A percentile compares a stretch with the other conserved stretches of the same genome.
These are phyloP conservation scores for Galeopsis tetrahit DNA, from an alignment of 257 asterid species.

Conservation along the genomic window DNA sequence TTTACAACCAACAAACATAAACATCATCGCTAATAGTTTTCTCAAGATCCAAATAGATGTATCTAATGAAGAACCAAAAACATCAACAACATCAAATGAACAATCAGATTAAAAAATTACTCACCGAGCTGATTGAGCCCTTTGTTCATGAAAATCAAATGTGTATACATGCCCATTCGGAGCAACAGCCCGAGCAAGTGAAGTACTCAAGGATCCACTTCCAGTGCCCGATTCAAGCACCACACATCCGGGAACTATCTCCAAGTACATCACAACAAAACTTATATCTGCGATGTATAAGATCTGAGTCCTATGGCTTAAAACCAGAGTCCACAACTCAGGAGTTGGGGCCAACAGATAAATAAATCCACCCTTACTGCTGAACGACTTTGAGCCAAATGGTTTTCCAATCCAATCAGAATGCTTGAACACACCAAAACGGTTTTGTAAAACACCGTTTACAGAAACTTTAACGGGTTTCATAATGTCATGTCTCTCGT, in stretches of 20 bases:
- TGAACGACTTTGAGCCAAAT: constrained; percentile 86
- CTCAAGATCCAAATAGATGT: neutral
- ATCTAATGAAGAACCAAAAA: neutral
- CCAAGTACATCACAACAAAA: constrained; percentile 87
- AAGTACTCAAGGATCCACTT: constrained; percentile 89
- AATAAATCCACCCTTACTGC: constrained; percentile 76
- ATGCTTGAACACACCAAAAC: constrained; percentile 88
- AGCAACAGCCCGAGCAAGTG: constrained; percentile 90
- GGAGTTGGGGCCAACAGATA: constrained; percentile 94
- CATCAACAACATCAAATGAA: constrained; percentile 23
- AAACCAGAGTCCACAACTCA: constrained; percentile 90
- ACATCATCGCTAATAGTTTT: neutral
- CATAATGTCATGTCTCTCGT: constrained; percentile 81
- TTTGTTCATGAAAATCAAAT: constrained; percentile 94
- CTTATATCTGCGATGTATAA: constrained; percentile 93
- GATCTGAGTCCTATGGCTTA: constrained; percentile 98
- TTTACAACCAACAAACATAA: neutral
- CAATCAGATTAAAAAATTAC: constrained; percentile 3
- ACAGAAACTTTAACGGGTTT: constrained; percentile 72
- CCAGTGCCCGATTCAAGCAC: constrained; percentile 99
- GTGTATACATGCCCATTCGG: constrained; percentile 87
- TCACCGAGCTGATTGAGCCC: constrained; percentile 94
- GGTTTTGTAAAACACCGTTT: constrained; percentile 73
- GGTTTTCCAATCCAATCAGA: constrained; percentile 90
- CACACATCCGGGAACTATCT: constrained; percentile 83